Evolutionary conservation across 306 rosid species (phyloP), one percentile per base, ranked within the genome.

Genomic region (Hippophae gyantsensis): DNA sequence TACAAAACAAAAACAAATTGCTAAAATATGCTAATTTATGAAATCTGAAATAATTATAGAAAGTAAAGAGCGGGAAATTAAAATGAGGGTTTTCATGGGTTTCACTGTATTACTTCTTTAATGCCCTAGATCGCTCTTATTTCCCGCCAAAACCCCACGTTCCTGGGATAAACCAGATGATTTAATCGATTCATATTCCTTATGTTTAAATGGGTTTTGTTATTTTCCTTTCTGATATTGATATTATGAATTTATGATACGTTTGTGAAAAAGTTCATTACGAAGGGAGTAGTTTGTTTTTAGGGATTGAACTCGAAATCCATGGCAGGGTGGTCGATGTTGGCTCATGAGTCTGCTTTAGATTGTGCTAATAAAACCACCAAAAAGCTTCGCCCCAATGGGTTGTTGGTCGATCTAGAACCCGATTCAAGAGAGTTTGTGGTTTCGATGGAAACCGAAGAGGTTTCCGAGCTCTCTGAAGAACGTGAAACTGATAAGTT

Each of bases 251-350:
- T n/a, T n/a, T n/a, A n/a, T 45, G 38, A 64, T 46, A 64, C 8
- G 4, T 58, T 10, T 58, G 40, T 8, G 25, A 6, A 14, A 32
- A 32, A 32, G 6, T 45, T 26, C 65, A 65, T 58, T 56, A 41
- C 55, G 48, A 42, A 9, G 45, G 38, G 26, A 43, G 42, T 64
- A 41, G 58, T 66, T 53, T 74, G 50, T 56, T 76, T 62, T 64
- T 71, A 81, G 90, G 80, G 79, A 79, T 75, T 79, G 76, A 57
- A 75, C 67, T 61, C 25, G 71, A 54, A 62, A 43, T 77, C 64
- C 74, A 63, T 82, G 74, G 70, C 82, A 79, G 83, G 86, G 55
- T 75, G 74, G 77, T 61, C 63, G 80, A 40, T 69, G 75, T 32
- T 59, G 6, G 73, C 60, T 13, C 69, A 67, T 47, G 76, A 58